Evolutionary conservation across 768 basidiomycete species (phyloP).

Genomic region (Hypsizygus marmoreus): DNA sequence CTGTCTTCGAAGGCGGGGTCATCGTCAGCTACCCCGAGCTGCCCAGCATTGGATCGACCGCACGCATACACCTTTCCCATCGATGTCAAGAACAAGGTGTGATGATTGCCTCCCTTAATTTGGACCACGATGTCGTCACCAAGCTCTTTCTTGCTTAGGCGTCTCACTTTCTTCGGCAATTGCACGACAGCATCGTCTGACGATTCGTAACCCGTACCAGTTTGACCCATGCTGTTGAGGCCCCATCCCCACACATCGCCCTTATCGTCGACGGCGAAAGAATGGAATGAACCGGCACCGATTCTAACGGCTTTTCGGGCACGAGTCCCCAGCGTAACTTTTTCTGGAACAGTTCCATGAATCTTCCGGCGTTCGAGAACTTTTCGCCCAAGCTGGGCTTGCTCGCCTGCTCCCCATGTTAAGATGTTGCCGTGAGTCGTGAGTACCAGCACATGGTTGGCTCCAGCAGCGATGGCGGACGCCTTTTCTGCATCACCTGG

Average conservation of each 20-base stretch:
- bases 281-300: slow-evolving; percentile 84
- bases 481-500: slow-evolving; percentile 72
- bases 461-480: slow-evolving; percentile 75
- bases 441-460: slow-evolving; percentile 87
- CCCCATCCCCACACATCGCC: slow-evolving; percentile 96
- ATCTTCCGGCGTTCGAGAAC: slow-evolving; percentile 87
- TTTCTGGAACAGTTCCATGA: slow-evolving; percentile 87
- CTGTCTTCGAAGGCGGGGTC: slow-evolving; percentile 65
- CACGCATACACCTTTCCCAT: slow-evolving; percentile 84
- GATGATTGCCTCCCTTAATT: slow-evolving; percentile 84
- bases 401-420: slow-evolving; percentile 89
- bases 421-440: slow-evolving; percentile 88
- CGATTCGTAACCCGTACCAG: slow-evolving; percentile 57
- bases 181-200: slow-evolving; percentile 55
- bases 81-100: slow-evolving; percentile 85
- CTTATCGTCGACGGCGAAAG: slow-evolving; percentile 84
- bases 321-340: slow-evolving; percentile 74
- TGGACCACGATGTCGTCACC: slow-evolving; percentile 64
- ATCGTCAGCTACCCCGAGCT: slow-evolving; percentile 77
- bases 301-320: slow-evolving; percentile 59
- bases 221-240: slow-evolving; percentile 88
- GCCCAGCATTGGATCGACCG: slow-evolving; percentile 82
- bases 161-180: slow-evolving; percentile 63
- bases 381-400: slow-evolving; percentile 88
- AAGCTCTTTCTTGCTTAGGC: slow-evolving; percentile 63